A percentile compares a stretch with the other conserved stretches of the same genome.
phyloP scores from a whole-genome alignment of 2,329 filamentous ascomycete genomes.

The Talaromyces pinophilus region DNA sequence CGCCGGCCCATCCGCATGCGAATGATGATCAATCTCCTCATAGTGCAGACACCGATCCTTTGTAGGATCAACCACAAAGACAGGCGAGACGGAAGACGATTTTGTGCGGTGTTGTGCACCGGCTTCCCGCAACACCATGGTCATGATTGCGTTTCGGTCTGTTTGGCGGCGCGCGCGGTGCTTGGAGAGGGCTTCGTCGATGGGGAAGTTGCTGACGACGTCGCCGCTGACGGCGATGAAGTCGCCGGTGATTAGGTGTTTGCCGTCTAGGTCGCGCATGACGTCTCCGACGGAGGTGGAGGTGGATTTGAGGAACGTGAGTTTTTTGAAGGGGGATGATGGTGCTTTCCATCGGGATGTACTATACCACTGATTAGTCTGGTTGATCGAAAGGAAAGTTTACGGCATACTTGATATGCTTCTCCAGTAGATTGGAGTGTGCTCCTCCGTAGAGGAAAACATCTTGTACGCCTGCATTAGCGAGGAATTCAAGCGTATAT shows the following conservation, averaged over 20 bases:
- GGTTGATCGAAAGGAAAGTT: background rate
- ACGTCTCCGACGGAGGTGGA: conserved; percentile 89
- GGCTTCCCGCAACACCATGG: conserved; percentile 80
- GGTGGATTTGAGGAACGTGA: conserved; percentile 85
- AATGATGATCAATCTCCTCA: conserved; percentile 76
- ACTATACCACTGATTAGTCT: conserved; percentile 35
- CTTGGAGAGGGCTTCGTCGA: conserved; percentile 74
- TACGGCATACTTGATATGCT: conserved; percentile 67
- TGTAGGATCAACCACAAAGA: conserved; percentile 82
- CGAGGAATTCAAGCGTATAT: conserved; percentile 94
- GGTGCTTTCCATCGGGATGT: conserved; percentile 71
- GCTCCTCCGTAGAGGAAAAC: conserved; percentile 90
- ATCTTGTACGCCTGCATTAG: conserved; percentile 91
- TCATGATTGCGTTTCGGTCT: conserved; percentile 97
- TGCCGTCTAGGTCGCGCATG: conserved; percentile 87
- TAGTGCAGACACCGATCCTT: conserved; percentile 87
- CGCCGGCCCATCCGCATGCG: conserved; percentile 36
- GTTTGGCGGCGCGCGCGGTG: conserved; percentile 78
- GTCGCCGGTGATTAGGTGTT: conserved; percentile 81
- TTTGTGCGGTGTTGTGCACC: conserved; percentile 76
- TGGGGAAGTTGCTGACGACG: conserved; percentile 81
- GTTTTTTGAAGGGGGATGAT: conserved; percentile 75
- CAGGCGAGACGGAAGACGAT: conserved; percentile 70
- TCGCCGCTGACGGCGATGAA: conserved; percentile 93
- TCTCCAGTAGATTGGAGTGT: conserved; percentile 82